A percentile compares a stretch with the other conserved stretches of the same genome.
Evolutionary conservation across 2,329 filamentous ascomycete genomes (phyloP).

Genomic region (Grosmannia penicillata): DNA sequence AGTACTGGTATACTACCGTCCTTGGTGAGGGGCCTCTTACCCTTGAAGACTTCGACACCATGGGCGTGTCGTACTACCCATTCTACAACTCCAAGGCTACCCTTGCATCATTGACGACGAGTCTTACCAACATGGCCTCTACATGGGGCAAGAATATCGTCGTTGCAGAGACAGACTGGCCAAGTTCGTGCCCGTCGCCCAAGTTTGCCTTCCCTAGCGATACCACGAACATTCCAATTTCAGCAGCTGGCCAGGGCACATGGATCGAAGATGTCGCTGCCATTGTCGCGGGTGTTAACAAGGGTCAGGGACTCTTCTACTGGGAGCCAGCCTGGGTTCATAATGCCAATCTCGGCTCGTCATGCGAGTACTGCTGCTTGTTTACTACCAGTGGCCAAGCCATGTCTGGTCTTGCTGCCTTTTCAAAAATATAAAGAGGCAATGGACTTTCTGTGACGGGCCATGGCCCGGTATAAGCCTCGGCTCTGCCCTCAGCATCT

Average conservation of each 20-base stretch:
- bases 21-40: conserved; percentile 19
- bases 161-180: conserved; percentile 62
- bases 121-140: conserved; percentile 41
- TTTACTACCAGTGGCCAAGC: conserved; percentile 7
- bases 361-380: conserved; percentile 9
- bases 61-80: conserved; percentile 61
- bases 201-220: conserved; percentile 45
- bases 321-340: conserved; percentile 36
- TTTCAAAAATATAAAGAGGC: conserved; percentile 1
- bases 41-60: conserved; percentile 48
- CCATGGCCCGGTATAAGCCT: too few species aligned
- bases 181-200: conserved; percentile 44
- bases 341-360: conserved; percentile 9
- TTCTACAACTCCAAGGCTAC: conserved; percentile 50
- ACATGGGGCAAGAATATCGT: conserved; percentile 51
- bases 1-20: conserved; percentile 43
- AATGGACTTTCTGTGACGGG: too few species aligned
- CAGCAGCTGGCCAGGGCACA: conserved; percentile 43
- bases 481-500: too few species aligned
- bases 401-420: conserved; percentile 7
- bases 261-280: conserved; percentile 47
- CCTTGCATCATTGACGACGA: conserved; percentile 37
- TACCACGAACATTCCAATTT: conserved; percentile 43
- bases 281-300: conserved; percentile 34
- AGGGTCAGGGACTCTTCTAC: conserved; percentile 50